Evolutionary conservation across 139 green algal genomes (phyloP).

Genomic region (Chloropicon primus): DNA sequence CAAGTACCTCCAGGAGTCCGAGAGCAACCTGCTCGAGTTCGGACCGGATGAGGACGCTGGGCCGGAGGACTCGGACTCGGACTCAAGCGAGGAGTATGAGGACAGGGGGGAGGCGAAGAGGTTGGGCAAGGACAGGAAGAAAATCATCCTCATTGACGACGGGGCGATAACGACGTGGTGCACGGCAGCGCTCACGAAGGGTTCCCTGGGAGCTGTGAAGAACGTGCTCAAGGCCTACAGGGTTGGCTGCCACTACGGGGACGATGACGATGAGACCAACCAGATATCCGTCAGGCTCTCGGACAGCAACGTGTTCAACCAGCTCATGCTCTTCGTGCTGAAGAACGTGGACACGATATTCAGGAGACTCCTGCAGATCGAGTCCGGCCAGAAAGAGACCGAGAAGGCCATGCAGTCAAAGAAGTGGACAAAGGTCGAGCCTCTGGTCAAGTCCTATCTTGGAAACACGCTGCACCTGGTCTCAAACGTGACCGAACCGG

Average conservation of each 20-base stretch:
- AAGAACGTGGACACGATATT: background rate
- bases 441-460: constrained; percentile 73
- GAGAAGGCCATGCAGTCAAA: background rate
- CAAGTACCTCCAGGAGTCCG: constrained; percentile 62
- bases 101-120: constrained; percentile 19
- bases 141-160: background rate
- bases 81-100: constrained; percentile 30
- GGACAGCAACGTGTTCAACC: constrained; percentile 65
- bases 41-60: constrained; percentile 22
- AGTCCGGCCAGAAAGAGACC: background rate
- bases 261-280: constrained; percentile 36
- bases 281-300: constrained; percentile 39
- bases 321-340: constrained; percentile 75
- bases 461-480: constrained; percentile 90
- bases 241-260: constrained; percentile 72
- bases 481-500: constrained; percentile 21
- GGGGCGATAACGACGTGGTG: background rate
- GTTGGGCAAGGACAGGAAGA: constrained; percentile 7
- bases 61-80: constrained; percentile 25
- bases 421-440: constrained; percentile 58
- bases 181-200: constrained; percentile 21
- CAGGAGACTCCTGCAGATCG: background rate
- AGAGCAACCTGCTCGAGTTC: constrained; percentile 80
- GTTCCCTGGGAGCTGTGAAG: constrained; percentile 37
- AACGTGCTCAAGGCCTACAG: constrained; percentile 53